Conservation (phyloP, 164 flowering plant genomes). For the Stephania cephalantha region DNA sequence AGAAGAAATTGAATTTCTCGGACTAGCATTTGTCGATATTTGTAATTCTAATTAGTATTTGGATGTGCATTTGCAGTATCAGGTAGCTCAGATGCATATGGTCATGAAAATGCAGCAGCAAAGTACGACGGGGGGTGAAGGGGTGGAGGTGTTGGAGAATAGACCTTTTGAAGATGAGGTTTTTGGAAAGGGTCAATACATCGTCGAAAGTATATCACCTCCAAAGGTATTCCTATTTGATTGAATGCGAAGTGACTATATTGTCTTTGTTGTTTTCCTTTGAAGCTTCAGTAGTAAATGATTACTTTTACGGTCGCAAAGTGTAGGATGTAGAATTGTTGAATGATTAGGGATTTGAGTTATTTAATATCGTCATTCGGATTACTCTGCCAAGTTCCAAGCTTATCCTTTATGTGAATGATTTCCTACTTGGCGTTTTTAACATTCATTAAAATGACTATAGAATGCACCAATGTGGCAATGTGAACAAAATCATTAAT, state of each 20-base stretch:
- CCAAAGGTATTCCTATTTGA: slow-evolving; percentile 40
- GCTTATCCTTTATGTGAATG: neutral
- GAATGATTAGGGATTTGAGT: no score
- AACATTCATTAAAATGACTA: neutral
- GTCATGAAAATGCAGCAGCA: slow-evolving; percentile 67
- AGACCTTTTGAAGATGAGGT: slow-evolving; percentile 47
- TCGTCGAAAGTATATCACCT: slow-evolving; percentile 56
- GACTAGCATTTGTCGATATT: neutral
- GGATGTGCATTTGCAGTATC: slow-evolving; percentile 43
- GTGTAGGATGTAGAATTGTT: no score
- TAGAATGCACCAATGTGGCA: neutral
- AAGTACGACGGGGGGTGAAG: slow-evolving; percentile 44
- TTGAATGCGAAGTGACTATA: neutral
- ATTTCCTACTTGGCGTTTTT: neutral
- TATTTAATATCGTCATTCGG: no score
- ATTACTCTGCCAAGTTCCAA: neutral
- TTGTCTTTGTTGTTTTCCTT: neutral
- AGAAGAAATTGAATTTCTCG: neutral
- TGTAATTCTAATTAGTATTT: neutral
- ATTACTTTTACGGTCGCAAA: no score
- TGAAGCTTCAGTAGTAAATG: no score
- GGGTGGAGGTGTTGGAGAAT: slow-evolving; percentile 57
- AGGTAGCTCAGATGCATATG: slow-evolving; percentile 62
- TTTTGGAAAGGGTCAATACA: slow-evolving; percentile 57
- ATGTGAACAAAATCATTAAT: neutral